Conservation (phyloP, 2,329 filamentous ascomycete species). For the Sporothrix pseudoabietina region DNA sequence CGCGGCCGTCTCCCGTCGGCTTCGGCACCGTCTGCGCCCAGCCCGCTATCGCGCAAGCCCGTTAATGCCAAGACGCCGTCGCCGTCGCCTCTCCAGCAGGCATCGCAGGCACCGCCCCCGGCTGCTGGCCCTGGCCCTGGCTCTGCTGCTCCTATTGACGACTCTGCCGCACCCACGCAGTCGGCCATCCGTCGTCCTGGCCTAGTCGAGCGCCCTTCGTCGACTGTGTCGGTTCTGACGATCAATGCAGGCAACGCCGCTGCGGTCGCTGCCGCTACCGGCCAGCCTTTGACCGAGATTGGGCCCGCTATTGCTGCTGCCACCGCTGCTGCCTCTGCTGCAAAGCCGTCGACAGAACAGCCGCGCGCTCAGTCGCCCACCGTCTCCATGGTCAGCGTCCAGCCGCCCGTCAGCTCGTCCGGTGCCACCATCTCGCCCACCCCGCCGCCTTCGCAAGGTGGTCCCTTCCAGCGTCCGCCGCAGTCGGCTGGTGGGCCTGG, state of each 20-base stretch:
- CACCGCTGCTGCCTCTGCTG: too few relatives aligned
- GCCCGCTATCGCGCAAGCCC: constrained; percentile 29
- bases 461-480: constrained; percentile 20
- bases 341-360: neutral
- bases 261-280: neutral
- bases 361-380: constrained; percentile 24
- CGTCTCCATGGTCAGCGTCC: constrained; percentile 18
- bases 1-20: constrained; percentile 30
- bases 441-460: constrained; percentile 19
- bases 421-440: constrained; percentile 24
- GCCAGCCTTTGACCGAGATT: neutral
- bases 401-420: constrained; percentile 19
- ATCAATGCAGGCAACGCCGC: neutral
- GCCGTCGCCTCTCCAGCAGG: constrained; percentile 20
- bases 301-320: neutral
- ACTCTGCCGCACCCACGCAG: neutral
- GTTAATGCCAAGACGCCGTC: constrained; percentile 20
- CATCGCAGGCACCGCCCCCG: neutral
- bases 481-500: neutral
- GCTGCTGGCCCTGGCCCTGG: neutral
- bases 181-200: neutral
- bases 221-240: constrained; percentile 26
- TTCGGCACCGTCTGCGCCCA: neutral
- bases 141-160: neutral
- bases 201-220: constrained; percentile 22